Conservation (phyloP, 768 basidiomycete genomes). For the Leccinellum rugosiceps region DNA sequence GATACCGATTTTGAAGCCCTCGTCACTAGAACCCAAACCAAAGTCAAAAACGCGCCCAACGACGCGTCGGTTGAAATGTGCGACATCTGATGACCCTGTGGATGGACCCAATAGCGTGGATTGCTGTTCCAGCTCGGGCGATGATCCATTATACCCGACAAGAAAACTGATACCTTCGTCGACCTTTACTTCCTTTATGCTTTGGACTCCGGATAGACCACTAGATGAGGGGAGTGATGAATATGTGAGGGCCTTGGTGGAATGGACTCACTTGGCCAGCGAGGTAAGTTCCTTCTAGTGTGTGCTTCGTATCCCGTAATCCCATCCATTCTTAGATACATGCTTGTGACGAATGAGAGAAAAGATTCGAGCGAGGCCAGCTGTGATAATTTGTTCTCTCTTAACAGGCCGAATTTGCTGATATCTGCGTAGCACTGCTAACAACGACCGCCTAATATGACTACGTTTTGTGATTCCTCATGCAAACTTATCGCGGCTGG, state of each 20-base stretch:
- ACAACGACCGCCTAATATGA: not conserved
- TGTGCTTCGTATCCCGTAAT: not conserved
- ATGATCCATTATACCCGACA: constrained; percentile 5
- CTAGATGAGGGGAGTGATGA: constrained; percentile 71
- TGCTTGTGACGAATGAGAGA: constrained; percentile 19
- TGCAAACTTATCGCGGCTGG: not conserved
- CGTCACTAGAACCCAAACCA: constrained; percentile 5
- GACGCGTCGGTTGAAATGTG: constrained; percentile 22
- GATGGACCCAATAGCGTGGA: constrained; percentile 23
- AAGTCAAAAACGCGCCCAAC: constrained; percentile 11
- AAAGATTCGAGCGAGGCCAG: no score
- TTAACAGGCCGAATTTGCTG: not conserved
- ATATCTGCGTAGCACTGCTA: not conserved
- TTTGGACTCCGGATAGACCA: constrained; percentile 74
- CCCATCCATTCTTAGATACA: constrained; percentile 20
- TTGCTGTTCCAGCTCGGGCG: constrained; percentile 6
- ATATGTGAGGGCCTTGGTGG: constrained; percentile 61
- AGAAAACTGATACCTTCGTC: constrained; percentile 46
- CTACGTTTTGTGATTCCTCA: not conserved
- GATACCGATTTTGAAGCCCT: constrained; percentile 1
- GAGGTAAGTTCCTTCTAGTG: constrained; percentile 44
- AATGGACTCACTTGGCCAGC: constrained; percentile 66
- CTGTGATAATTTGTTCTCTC: not conserved
- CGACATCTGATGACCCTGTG: constrained; percentile 29
- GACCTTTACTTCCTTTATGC: constrained; percentile 61